Evolutionary conservation across 495 filamentous ascomycete genomes (phyloP).

Genomic region (Pseudevernia furfuracea): DNA sequence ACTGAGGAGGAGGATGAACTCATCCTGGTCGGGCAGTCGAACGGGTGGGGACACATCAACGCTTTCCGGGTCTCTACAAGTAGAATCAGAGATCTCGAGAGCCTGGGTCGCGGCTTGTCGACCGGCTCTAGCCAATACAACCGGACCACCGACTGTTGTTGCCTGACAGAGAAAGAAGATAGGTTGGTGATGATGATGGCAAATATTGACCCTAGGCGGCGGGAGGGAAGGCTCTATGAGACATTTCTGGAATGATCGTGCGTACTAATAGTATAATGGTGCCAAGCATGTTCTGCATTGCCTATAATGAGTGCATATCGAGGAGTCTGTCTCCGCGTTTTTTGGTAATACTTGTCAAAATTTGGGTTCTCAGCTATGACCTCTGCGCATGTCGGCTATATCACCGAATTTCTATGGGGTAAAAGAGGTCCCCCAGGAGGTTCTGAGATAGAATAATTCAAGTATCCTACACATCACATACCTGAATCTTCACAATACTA

Average conservation of each 20-base stretch:
- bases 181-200: neutral
- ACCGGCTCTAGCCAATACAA: neutral
- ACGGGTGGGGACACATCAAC: neutral
- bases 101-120: neutral
- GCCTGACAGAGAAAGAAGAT: neutral
- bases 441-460: too few species aligned
- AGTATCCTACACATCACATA: too few species aligned
- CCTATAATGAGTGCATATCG: too few species aligned
- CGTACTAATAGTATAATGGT: neutral
- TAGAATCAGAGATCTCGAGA: neutral
- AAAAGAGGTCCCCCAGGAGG: too few species aligned
- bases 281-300: too few species aligned
- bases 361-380: too few species aligned
- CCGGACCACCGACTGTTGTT: neutral
- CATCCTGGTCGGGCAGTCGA: neutral
- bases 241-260: neutral
- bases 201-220: neutral
- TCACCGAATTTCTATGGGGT: too few species aligned
- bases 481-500: too few species aligned
- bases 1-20: neutral
- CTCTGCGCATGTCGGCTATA: too few species aligned
- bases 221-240: neutral
- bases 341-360: too few species aligned
- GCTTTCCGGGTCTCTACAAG: neutral
- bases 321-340: too few species aligned